These are phyloP conservation scores for Rhodofomes roseus DNA, from an alignment of 1,284 basidiomycete species.

Conservation along the genomic window DNA sequence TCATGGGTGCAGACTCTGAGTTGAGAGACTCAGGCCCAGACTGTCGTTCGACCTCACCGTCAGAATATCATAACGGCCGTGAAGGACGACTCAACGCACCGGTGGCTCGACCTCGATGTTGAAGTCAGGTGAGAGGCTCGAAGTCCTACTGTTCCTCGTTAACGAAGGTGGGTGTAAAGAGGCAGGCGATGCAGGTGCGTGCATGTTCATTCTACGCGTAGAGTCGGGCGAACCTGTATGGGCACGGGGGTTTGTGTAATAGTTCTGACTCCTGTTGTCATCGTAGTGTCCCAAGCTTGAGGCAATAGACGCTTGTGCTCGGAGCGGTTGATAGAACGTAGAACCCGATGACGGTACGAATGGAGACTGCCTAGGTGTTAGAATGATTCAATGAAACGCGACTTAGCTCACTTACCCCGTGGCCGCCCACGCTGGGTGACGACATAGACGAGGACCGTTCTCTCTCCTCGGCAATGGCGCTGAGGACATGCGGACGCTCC, in stretches of 20 bases:
- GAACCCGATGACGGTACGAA: conserved; percentile 1
- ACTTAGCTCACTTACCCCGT: neutral
- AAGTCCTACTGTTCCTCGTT: conserved; percentile 7
- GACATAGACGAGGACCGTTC: conserved; percentile 25
- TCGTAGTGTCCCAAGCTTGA: neutral
- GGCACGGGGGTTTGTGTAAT: neutral
- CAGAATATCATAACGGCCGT: neutral
- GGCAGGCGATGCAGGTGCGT: neutral
- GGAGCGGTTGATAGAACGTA: neutral
- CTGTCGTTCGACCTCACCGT: conserved; percentile 9
- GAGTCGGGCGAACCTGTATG: conserved; percentile 5
- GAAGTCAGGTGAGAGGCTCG: conserved; percentile 12
- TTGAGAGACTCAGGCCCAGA: conserved; percentile 25
- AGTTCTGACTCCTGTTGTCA: neutral
- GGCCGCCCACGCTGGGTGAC: conserved; percentile 14
- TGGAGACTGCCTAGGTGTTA: conserved; percentile 9
- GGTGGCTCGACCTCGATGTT: conserved; percentile 24
- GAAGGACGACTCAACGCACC: conserved; percentile 13
- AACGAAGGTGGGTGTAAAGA: conserved; percentile 9
- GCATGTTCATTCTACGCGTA: neutral
- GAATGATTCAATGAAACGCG: neutral
- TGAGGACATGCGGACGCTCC: conserved; percentile 21
- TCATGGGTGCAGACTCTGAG: conserved; percentile 10
- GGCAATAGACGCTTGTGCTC: neutral
- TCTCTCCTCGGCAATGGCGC: conserved; percentile 28